Evolutionary conservation across 768 basidiomycete genomes (phyloP).

Genomic region (Termitomyces sp.): DNA sequence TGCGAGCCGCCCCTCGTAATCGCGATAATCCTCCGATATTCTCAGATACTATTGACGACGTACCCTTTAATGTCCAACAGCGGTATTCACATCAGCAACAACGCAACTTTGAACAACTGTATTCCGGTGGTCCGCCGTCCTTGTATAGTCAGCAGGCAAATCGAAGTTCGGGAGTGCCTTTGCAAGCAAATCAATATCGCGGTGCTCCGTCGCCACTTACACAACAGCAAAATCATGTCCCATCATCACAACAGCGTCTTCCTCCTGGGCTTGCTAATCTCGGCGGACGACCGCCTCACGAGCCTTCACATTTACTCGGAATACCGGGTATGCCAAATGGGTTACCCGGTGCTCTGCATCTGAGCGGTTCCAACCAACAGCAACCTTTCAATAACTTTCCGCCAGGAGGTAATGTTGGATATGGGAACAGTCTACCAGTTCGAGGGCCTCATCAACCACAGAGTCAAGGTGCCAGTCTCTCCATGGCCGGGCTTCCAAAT

Average conservation of each 20-base stretch:
- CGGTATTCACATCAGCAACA: slow-evolving; percentile 46
- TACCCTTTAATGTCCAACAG: slow-evolving; percentile 60
- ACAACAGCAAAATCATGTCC: slow-evolving; percentile 39
- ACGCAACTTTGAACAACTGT: slow-evolving; percentile 53
- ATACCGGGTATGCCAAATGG: slow-evolving; percentile 40
- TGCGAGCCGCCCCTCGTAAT: slow-evolving; percentile 60
- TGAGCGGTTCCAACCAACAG: slow-evolving; percentile 38
- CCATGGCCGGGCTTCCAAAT: slow-evolving; percentile 46
- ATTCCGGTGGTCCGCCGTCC: slow-evolving; percentile 41
- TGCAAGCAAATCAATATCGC: slow-evolving; percentile 63
- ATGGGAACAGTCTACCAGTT: slow-evolving; percentile 40
- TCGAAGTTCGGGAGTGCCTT: slow-evolving; percentile 47
- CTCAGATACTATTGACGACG: slow-evolving; percentile 52
- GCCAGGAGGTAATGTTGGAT: slow-evolving; percentile 38
- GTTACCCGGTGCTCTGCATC: slow-evolving; percentile 42
- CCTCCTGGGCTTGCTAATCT: slow-evolving; percentile 81
- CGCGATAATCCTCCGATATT: slow-evolving; percentile 51
- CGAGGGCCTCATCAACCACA: slow-evolving; percentile 55
- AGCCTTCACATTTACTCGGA: slow-evolving; percentile 61
- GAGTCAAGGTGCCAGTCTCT: slow-evolving; percentile 38
- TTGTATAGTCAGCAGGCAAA: slow-evolving; percentile 52
- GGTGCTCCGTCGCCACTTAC: slow-evolving; percentile 63
- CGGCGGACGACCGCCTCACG: slow-evolving; percentile 77
- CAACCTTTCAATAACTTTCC: slow-evolving; percentile 51
- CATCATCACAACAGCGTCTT: slow-evolving; percentile 50